A percentile compares a stretch with the other conserved stretches of the same genome.
These are phyloP conservation scores for Chalara sp. DNA, from an alignment of 2,329 filamentous ascomycete genomes.

Conservation along the genomic window DNA sequence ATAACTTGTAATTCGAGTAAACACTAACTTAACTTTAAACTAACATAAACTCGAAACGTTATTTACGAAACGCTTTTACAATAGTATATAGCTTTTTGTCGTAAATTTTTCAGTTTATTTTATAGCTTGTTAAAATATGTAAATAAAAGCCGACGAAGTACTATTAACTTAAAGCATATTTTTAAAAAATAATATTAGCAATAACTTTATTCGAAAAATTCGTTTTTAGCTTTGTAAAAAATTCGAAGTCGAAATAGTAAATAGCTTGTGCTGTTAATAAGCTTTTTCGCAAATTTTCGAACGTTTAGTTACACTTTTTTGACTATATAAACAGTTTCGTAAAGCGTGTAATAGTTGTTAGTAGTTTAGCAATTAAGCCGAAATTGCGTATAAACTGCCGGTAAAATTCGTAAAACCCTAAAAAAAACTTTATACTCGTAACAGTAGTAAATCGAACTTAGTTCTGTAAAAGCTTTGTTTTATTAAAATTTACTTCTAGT, in stretches of 20 bases:
- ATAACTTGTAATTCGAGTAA: not conserved
- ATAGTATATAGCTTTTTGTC: constrained; percentile 28
- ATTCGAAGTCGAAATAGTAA: not conserved
- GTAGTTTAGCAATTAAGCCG: too few relatives aligned
- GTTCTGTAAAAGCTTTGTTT: not conserved
- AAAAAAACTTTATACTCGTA: not conserved
- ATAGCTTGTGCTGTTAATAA: not conserved
- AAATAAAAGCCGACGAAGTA: constrained; percentile 17
- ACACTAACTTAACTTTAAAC: not conserved
- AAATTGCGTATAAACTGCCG: constrained; percentile 4
- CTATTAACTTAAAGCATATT: not conserved
- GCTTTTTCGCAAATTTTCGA: constrained; percentile 1
- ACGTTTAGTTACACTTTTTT: too few relatives aligned
- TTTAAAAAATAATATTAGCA: constrained; percentile 6
- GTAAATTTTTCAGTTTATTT: constrained; percentile 25
- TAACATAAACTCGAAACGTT: not conserved
- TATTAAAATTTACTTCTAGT: not conserved
- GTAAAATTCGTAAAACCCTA: constrained; percentile 12
- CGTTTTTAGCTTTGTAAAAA: constrained; percentile 2
- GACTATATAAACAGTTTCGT: too few relatives aligned
- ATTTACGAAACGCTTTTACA: constrained; percentile 11
- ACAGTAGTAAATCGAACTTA: not conserved
- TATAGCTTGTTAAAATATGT: constrained; percentile 16
- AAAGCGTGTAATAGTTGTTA: too few relatives aligned
- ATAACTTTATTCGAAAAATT: constrained; percentile 7